Evolutionary conservation across 305 asterid species (phyloP), one percentile per base, ranked within the genome.

Genomic region (Petunia hybrid): DNA sequence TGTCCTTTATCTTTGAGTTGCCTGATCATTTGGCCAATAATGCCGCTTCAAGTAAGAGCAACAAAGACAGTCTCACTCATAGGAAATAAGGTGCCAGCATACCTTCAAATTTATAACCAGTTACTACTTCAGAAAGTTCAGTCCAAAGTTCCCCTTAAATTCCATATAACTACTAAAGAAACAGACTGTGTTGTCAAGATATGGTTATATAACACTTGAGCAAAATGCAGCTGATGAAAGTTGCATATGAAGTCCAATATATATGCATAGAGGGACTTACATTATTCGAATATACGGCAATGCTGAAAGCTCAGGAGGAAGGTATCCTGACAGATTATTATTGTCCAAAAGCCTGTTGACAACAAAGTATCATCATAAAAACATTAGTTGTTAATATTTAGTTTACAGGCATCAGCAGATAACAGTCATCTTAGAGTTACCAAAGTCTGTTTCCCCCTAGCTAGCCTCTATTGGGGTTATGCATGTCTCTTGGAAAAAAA

Each of bases 261-360:
- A 31, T 71, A 7, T 3, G 63, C 38, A 8, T 55, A 16, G 22
- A 71, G 83, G 68, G 77, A 82, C 90, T 85, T 79, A 89, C 90
- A 89, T 85, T 81, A 89, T 87, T 42, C 82, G 79, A 76, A 89
- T 48, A 1, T 53, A 76, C 6, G 85, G 82, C 4, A 89, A 55
- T 8, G 68, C 70, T 66, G 89, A 81, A 55, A 87, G 63, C 81
- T 85, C 85, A 22, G 87, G 76, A 41, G 89, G 92, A 82, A 89
- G 89, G 73, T 63, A 60, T 51, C 92, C 92, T 16, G 89, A 84
- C 22, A 89, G 70, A 82, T 87, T 80, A 53, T 89, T 85, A 31
- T 64, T 89, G 82, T 89, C 92, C 68, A 89, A 55, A 79, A 89
- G 89, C 89, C 92, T 87, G 87, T 78, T 22, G 40, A 48, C 46